Base-by-base conservation (phyloP, 306 rosid genomes). In the Oemleria cerasiformis region DNA sequence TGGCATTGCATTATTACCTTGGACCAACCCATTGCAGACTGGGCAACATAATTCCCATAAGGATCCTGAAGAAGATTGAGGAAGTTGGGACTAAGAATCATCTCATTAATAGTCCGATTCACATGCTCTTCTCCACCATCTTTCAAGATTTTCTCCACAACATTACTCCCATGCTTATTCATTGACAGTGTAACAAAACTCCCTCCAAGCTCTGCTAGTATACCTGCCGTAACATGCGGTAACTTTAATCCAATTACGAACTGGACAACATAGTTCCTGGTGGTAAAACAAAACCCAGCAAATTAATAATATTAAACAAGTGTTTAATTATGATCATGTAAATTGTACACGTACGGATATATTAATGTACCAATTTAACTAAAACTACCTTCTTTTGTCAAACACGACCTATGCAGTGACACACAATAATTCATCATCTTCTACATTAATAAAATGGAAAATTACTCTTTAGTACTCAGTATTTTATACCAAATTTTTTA, bases 201-300 rank as follows among this genome's bases (percentile, higher is more conserved):
- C 2, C 81, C 76, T 1, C 3, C 4, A 23, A 86, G 84, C 3
- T 13, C 12, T 8, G 3, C 21, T 41, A 71, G 10, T 7, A 86
- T 45, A 6, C 0, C 2, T 62, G 12, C 6, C 43, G 45, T 78
- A n/a, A 38, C 17, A 1, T 2, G 1, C n/a, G 14, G 16, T 1
- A 25, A 20, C 34, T 2, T 5, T 73, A 48, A 5, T 21, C 34
- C 55, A 43, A 85, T 8, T 40, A 83, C 5, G 54, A 0, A 61
- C 36, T 89, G 86, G 59, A 89, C 60, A 58, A 85, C 81, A 17
- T 85, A 85, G 73, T 85, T 87, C 78, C 90, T 85, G 75, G n/a
- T 34, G 50, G 40, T 25, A 41, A 12, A 61, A 15, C 25, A 10
- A 5, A 41, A 60, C 30, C 30, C 16, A 8, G 9, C 14, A 6